Evolutionary conservation across 805 yeast species (phyloP).

Genomic region (Candida schatavii): DNA sequence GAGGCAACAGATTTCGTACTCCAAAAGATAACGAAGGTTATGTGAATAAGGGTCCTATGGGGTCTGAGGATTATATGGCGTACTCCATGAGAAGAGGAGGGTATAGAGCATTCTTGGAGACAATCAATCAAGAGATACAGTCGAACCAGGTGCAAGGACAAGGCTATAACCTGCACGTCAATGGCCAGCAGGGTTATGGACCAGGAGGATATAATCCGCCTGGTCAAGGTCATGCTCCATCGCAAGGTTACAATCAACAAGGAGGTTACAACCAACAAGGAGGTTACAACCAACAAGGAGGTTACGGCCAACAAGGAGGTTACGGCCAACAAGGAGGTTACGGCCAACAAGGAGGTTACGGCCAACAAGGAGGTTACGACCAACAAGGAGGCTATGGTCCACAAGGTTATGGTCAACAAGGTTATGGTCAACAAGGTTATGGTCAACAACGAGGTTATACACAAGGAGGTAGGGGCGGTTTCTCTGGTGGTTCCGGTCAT

Average conservation of each 20-base stretch:
- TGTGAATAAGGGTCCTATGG: slow-evolving; percentile 40
- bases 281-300: slow-evolving; percentile 9
- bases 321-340: slow-evolving; percentile 8
- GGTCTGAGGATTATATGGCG: slow-evolving; percentile 26
- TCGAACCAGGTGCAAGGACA: slow-evolving; percentile 6
- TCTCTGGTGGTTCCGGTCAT: no score
- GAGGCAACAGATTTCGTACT: slow-evolving; percentile 29
- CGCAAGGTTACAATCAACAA: slow-evolving; percentile 12
- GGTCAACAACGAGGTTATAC: no score
- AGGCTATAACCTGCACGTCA: neutral
- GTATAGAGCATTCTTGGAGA: slow-evolving; percentile 27
- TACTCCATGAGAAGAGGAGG: slow-evolving; percentile 40
- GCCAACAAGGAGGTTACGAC: neutral
- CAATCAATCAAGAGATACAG: slow-evolving; percentile 9
- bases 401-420: neutral
- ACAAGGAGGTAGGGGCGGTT: no score
- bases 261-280: slow-evolving; percentile 18
- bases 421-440: neutral
- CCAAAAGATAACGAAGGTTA: slow-evolving; percentile 32
- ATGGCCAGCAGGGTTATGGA: neutral
- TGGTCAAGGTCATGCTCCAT: slow-evolving; percentile 12
- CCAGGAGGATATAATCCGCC: slow-evolving; percentile 11
- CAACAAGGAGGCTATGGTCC: neutral
- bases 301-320: neutral
- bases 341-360: slow-evolving; percentile 8